Conservation (phyloP, 768 basidiomycete species). For the Pulveroboletus ravenelii region DNA sequence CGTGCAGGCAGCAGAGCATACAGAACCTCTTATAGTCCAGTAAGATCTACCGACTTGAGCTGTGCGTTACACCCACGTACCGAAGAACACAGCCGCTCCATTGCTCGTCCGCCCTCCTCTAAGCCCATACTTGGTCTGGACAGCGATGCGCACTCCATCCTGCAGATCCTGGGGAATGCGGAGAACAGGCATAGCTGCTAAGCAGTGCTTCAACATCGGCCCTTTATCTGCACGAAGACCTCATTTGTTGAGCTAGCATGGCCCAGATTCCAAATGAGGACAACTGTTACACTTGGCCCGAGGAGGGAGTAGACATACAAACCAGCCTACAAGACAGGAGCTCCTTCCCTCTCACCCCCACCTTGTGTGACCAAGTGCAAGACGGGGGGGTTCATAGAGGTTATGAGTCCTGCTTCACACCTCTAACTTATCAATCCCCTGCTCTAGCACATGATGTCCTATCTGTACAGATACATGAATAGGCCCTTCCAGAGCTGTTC, state of each 20-base stretch:
- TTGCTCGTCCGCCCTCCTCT: slow-evolving; percentile 57
- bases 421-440: too few relatives aligned
- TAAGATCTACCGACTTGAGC: background rate
- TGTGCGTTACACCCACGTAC: slow-evolving; percentile 29
- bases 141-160: slow-evolving; percentile 39
- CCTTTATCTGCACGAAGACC: slow-evolving; percentile 11
- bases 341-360: too few relatives aligned
- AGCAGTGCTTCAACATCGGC: background rate
- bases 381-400: too few relatives aligned
- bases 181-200: slow-evolving; percentile 6
- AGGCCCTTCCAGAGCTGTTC: slow-evolving; percentile 76
- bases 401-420: too few relatives aligned
- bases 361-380: too few relatives aligned
- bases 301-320: too few relatives aligned
- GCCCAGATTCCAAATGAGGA: too few relatives aligned
- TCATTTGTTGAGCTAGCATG: background rate
- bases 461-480: slow-evolving; percentile 65
- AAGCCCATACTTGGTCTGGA: slow-evolving; percentile 55
- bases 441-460: background rate
- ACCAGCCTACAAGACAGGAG: too few relatives aligned
- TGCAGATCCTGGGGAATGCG: slow-evolving; percentile 59
- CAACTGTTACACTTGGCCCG: too few relatives aligned
- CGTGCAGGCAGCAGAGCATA: slow-evolving; percentile 64
- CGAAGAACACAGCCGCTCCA: slow-evolving; percentile 60
- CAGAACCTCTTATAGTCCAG: slow-evolving; percentile 53